Conservation (phyloP, 176 grass and related monocot species). For the Eragrostis nindensis region DNA sequence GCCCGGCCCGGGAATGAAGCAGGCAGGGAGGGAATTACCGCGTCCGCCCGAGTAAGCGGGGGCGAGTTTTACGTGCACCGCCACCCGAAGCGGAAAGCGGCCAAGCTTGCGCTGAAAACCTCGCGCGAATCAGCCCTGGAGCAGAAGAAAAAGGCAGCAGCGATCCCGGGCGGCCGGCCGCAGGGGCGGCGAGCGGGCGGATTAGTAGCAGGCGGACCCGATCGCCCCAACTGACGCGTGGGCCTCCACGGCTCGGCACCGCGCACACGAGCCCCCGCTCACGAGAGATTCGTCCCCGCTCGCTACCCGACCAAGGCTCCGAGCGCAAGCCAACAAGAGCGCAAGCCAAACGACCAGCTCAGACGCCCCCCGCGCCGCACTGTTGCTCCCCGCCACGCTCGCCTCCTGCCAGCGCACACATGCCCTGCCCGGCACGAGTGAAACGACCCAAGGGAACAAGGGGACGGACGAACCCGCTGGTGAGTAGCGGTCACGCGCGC, state of each 20-base stretch:
- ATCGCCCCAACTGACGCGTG: slow-evolving; percentile 43
- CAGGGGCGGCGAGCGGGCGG: slow-evolving; percentile 10
- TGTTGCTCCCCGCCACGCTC: neutral
- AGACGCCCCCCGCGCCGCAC: neutral
- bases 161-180: neutral
- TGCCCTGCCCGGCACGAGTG: neutral
- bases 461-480: neutral
- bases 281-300: slow-evolving; percentile 1
- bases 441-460: neutral
- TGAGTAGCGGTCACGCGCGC: neutral
- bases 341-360: slow-evolving; percentile 30
- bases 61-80: slow-evolving; percentile 35
- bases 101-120: slow-evolving; percentile 15
- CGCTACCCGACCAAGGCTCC: slow-evolving; percentile 29
- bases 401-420: neutral
- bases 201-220: neutral
- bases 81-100: slow-evolving; percentile 32
- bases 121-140: slow-evolving; percentile 40
- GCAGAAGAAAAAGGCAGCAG: neutral
- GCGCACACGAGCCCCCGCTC: neutral
- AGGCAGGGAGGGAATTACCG: slow-evolving; percentile 4
- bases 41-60: neutral
- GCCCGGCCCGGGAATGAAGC: neutral
- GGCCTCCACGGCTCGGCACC: slow-evolving; percentile 12
- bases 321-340: slow-evolving; percentile 46